These are phyloP conservation scores for Lentinula detonsa DNA, from an alignment of 768 basidiomycete genomes.

Conservation along the genomic window DNA sequence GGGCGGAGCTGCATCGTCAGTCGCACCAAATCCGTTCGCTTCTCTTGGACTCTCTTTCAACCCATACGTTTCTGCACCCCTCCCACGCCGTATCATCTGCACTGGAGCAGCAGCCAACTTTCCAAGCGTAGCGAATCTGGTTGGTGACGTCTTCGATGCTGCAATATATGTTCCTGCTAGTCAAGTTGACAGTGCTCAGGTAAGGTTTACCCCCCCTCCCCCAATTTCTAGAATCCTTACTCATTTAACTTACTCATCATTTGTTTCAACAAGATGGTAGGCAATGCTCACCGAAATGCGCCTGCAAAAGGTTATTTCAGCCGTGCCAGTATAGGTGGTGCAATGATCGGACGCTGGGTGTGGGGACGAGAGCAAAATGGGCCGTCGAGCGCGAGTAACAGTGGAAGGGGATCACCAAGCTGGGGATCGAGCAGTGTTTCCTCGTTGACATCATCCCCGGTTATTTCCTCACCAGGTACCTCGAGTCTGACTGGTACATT, in stretches of 20 bases:
- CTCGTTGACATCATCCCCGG: not conserved
- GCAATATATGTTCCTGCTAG: constrained; percentile 70
- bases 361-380: constrained; percentile 59
- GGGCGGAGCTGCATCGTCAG: constrained; percentile 12
- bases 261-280: constrained; percentile 16
- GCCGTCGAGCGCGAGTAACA: constrained; percentile 4
- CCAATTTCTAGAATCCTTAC: not conserved
- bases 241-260: not conserved
- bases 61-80: constrained; percentile 63
- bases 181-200: constrained; percentile 73
- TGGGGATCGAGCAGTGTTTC: constrained; percentile 17
- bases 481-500: constrained; percentile 49
- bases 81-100: constrained; percentile 63
- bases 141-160: constrained; percentile 80
- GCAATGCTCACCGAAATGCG: constrained; percentile 53
- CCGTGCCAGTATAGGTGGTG: constrained; percentile 65
- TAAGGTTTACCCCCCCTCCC: constrained; percentile 15
- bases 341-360: constrained; percentile 81
- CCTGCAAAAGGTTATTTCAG: constrained; percentile 66
- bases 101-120: constrained; percentile 83
- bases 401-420: constrained; percentile 10
- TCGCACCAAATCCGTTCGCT: constrained; percentile 16
- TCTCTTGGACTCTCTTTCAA: constrained; percentile 70
- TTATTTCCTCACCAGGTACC: not conserved
- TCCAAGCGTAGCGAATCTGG: constrained; percentile 72